These are phyloP conservation scores for Malus fusca DNA, from an alignment of 306 rosid species.

Conservation along the genomic window DNA sequence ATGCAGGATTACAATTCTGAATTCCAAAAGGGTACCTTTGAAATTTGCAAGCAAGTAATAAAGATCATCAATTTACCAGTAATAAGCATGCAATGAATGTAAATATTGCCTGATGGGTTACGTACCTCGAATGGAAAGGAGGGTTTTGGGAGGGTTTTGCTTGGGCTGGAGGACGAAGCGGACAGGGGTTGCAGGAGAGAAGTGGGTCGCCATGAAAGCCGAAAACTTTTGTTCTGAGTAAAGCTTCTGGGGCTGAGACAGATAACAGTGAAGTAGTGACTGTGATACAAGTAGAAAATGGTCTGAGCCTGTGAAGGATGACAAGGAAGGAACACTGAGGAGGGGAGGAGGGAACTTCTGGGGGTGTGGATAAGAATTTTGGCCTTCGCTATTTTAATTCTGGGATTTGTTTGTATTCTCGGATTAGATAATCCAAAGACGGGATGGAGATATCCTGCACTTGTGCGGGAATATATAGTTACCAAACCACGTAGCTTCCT, in stretches of 20 bases:
- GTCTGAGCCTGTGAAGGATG: not conserved
- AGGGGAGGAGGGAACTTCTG: not conserved
- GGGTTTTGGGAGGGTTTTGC: constrained; percentile 33
- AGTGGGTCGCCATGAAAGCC: constrained; percentile 60
- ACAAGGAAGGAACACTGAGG: not conserved
- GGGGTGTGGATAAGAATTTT: not conserved
- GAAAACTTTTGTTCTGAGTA: not conserved
- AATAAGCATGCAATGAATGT: not conserved
- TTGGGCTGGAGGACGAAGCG: constrained; percentile 46
- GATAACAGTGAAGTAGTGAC: not conserved
- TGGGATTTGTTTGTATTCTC: not conserved
- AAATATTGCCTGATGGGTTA: not conserved
- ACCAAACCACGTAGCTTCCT: not conserved
- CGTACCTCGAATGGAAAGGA: constrained; percentile 33
- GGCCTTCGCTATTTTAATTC: not conserved
- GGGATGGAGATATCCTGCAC: not conserved
- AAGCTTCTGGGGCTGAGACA: not conserved
- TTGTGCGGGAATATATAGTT: not conserved
- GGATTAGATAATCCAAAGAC: not conserved
- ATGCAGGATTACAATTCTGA: not conserved
- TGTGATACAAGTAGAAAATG: not conserved
- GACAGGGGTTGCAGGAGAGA: constrained; percentile 42
- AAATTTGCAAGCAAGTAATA: not conserved
- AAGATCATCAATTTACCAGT: not conserved
- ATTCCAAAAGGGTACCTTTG: not conserved